Percentiles rank a stretch among this genome's conserved stretches.
Conservation (phyloP, 148 eudicot species). For the Cornus suecica region DNA sequence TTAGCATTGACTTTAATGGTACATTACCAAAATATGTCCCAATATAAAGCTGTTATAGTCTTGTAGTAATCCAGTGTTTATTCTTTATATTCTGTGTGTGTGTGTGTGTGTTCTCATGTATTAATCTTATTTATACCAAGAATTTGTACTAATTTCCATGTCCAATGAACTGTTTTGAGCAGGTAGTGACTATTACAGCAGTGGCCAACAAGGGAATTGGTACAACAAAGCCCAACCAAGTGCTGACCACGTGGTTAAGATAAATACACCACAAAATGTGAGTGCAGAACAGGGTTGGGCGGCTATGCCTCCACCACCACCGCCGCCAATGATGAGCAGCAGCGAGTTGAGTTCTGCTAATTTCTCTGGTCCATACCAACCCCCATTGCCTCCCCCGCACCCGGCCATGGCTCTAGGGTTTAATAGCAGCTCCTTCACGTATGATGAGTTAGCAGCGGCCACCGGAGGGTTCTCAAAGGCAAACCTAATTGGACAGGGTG, state of each 20-base stretch:
- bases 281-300: constrained; percentile 8
- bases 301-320: constrained; percentile 17
- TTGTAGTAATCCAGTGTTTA: no score
- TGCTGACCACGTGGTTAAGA: constrained; percentile 11
- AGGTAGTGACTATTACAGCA: constrained; percentile 16
- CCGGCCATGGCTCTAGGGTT: constrained; percentile 20
- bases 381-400: constrained; percentile 24
- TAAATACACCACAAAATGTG: constrained; percentile 4
- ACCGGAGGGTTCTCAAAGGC: constrained; percentile 18
- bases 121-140: no score
- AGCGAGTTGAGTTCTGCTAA: constrained; percentile 19
- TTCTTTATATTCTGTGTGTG: no score
- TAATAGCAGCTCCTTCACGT: constrained; percentile 28
- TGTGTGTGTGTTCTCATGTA: no score
- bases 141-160: no score
- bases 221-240: background rate
- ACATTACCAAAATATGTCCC: no score
- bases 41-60: no score
- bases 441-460: constrained; percentile 27
- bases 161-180: background rate
- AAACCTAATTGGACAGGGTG: constrained; percentile 33
- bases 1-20: no score
- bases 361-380: constrained; percentile 16
- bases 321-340: constrained; percentile 23
- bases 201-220: constrained; percentile 17